Conservation (phyloP, 768 basidiomycete species). For the Boletellus ananas region DNA sequence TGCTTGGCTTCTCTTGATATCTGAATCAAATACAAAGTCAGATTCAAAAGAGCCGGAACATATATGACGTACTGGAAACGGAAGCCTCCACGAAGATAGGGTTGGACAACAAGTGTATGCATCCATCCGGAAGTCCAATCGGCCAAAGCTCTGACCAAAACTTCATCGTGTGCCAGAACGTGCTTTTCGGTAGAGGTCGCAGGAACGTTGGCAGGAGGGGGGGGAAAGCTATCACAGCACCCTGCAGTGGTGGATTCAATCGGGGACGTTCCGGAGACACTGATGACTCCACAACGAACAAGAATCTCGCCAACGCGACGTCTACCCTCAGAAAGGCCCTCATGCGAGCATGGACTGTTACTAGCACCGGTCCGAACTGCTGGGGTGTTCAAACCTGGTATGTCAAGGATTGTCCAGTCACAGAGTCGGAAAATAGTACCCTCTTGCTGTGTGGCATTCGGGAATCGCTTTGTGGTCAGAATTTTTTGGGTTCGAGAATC, state of each 20-base stretch:
- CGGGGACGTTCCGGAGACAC: conserved; percentile 1
- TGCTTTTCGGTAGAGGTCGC: background rate
- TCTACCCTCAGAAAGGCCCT: conserved; percentile 16
- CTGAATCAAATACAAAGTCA: conserved; percentile 10
- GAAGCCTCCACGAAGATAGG: conserved; percentile 14
- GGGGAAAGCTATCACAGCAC: background rate
- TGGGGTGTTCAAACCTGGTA: conserved; percentile 1
- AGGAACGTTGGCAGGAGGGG: background rate
- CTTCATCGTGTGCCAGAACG: conserved; percentile 1
- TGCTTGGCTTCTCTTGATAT: conserved; percentile 10
- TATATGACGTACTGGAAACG: conserved; percentile 21
- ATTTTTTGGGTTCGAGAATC: background rate
- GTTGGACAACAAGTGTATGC: conserved; percentile 20
- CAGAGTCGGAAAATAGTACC: background rate
- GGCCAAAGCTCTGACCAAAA: conserved; percentile 14
- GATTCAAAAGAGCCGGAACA: background rate
- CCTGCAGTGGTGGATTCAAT: background rate
- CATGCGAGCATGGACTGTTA: background rate
- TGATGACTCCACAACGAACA: conserved; percentile 17
- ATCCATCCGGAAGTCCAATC: conserved; percentile 28
- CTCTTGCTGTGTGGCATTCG: background rate
- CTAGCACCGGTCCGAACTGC: background rate
- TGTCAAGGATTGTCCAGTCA: conserved; percentile 4
- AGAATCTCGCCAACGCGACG: conserved; percentile 19
- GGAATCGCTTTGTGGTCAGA: background rate